Percentiles rank a stretch among this genome's conserved stretches.
Evolutionary conservation across 805 yeast species (phyloP).

Genomic region (Metschnikowia lochheadii): DNA sequence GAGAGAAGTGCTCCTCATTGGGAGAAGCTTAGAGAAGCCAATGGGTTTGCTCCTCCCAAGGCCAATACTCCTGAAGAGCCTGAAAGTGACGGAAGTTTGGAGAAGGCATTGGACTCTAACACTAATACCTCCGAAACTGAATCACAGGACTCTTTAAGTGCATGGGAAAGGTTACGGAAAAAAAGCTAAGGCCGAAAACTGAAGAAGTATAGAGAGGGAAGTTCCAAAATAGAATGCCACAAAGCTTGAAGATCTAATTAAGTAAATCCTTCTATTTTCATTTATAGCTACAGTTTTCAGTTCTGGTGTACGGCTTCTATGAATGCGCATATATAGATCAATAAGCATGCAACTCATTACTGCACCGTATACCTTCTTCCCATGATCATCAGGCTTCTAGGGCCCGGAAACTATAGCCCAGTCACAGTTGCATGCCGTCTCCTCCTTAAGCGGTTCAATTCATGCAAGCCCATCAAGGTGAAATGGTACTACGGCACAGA

Average conservation of each 20-base stretch:
- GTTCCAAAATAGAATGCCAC: too few relatives aligned
- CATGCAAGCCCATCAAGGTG: conserved; percentile 13
- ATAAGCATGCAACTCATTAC: neutral
- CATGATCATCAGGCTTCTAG: neutral
- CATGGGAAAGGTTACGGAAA: conserved; percentile 17
- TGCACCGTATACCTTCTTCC: neutral
- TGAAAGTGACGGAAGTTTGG: neutral
- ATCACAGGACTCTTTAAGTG: conserved; percentile 7
- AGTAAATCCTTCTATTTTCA: too few relatives aligned
- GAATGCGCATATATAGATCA: neutral
- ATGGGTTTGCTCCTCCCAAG: conserved; percentile 19
- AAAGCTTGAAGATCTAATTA: neutral
- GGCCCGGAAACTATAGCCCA: neutral
- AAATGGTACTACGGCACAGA: conserved; percentile 87
- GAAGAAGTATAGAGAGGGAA: too few relatives aligned
- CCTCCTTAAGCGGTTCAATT: neutral
- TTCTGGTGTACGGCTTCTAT: too few relatives aligned
- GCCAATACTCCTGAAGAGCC: conserved; percentile 2
- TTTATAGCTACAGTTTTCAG: too few relatives aligned
- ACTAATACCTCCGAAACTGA: neutral
- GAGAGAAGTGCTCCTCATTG: conserved; percentile 25
- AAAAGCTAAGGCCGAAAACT: neutral
- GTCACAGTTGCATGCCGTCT: neutral
- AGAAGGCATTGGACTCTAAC: neutral
- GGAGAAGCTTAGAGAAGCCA: conserved; percentile 33